These are phyloP conservation scores for Chenopodium suecicum DNA, from an alignment of 148 eudicot genomes.

Conservation along the genomic window DNA sequence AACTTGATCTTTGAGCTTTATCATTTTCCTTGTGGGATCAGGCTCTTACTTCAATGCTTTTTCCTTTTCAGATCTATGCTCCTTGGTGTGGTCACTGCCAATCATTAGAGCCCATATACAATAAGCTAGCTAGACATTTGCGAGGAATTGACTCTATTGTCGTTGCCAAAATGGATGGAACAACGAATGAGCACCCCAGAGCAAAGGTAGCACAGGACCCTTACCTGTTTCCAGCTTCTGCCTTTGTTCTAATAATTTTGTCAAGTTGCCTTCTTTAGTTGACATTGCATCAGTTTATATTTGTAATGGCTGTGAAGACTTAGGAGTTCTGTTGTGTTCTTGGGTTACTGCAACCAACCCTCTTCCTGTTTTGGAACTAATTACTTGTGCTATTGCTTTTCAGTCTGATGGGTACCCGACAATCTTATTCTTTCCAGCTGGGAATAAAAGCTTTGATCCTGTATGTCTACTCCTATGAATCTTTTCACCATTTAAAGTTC, in stretches of 20 bases:
- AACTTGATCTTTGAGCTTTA: background rate
- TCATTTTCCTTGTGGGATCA: background rate
- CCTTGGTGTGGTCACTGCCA: slow-evolving; percentile 99
- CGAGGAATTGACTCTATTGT: slow-evolving; percentile 71
- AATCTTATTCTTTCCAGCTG: slow-evolving; percentile 86
- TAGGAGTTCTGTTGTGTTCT: background rate
- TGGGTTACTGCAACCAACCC: background rate
- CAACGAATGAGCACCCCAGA: slow-evolving; percentile 90
- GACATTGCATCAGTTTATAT: background rate
- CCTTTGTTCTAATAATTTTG: background rate
- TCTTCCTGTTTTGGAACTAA: background rate
- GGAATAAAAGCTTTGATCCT: slow-evolving; percentile 75
- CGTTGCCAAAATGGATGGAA: slow-evolving; percentile 96
- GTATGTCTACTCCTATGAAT: slow-evolving; percentile 39
- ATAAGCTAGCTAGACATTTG: slow-evolving; percentile 82
- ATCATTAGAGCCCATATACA: slow-evolving; percentile 83
- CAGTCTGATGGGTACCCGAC: slow-evolving; percentile 98
- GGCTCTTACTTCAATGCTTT: slow-evolving; percentile 7
- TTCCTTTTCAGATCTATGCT: slow-evolving; percentile 62
- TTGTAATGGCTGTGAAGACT: background rate
- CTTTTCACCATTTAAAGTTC: background rate
- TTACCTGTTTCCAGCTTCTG: background rate
- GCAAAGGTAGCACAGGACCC: slow-evolving; percentile 56
- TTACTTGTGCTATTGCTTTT: slow-evolving; percentile 1
- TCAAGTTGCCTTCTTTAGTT: background rate